Evolutionary conservation across 164 flowering plant species (phyloP), one percentile per base, ranked within the genome.

Genomic region (Malania oleifera): DNA sequence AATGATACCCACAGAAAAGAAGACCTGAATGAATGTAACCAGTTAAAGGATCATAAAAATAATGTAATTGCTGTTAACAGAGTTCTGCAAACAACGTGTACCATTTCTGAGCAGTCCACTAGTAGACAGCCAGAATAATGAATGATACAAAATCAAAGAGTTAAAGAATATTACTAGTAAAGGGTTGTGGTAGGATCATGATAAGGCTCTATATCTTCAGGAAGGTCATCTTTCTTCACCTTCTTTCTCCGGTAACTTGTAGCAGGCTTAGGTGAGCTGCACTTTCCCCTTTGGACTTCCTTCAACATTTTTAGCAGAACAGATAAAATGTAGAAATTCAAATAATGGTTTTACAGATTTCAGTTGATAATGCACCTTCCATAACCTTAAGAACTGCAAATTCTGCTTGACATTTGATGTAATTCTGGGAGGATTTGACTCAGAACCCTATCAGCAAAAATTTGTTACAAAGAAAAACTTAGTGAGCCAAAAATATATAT

Each of bases 391-490:
- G 62, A 86, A 75, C 79, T 85, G 96, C 76, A 93, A 76, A 69
- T 86, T 90, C 77, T 86, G 96, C 82, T 90, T 93, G 62, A 93
- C 82, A 67, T 93, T 93, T 43, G 96, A 78, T 45, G 87, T 93
- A 65, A 93, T 93, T 73, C 97, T 86, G n/a, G 80, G 92, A 55
- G 96, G 86, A 18, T 71, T 38, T 45, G 68, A 64, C 20, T 85
- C 88, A 24, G 83, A 62, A 60, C 62, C 85, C 96, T 88, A 56
- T 52, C 18, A 67, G 12, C 19, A 28, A 25, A 58, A 59, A 47
- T 35, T 25, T 19, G 44, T 48, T 18, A 27, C 6, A 51, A 1
- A 19, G 25, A 9, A 20, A 43, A 43, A 0, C 22, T 14, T 50
- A 26, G 27, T 26, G 9, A 50, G 26, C 7, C 28, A 57, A 19